Evolutionary conservation across 2,329 filamentous ascomycete species (phyloP).

Genomic region (Penicillium sp.): DNA sequence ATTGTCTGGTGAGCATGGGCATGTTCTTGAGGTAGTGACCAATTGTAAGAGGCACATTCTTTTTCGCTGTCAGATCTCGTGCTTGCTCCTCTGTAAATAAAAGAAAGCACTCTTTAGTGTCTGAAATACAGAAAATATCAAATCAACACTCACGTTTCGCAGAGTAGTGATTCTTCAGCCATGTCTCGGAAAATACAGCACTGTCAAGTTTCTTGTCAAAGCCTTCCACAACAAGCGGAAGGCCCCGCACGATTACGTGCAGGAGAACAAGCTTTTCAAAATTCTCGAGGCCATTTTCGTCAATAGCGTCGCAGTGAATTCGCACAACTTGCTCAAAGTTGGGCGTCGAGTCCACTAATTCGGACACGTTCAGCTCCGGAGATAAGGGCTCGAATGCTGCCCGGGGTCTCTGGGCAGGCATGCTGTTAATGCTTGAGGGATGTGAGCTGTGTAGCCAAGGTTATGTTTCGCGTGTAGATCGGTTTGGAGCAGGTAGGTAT

Average conservation of each 20-base stretch:
- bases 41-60: conserved; percentile 81
- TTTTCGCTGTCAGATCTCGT: conserved; percentile 74
- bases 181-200: conserved; percentile 77
- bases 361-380: conserved; percentile 78
- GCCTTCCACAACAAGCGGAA: conserved; percentile 87
- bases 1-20: conserved; percentile 81
- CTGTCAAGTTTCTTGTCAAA: conserved; percentile 78
- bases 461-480: not conserved
- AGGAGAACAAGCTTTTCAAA: conserved; percentile 86
- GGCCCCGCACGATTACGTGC: conserved; percentile 83
- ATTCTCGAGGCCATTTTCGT: conserved; percentile 73
- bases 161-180: conserved; percentile 79
- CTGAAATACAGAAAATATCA: conserved; percentile 20
- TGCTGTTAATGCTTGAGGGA: conserved; percentile 42
- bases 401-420: conserved; percentile 80
- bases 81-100: conserved; percentile 73
- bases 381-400: conserved; percentile 92
- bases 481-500: too few relatives aligned
- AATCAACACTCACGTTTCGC: conserved; percentile 68
- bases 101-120: not conserved
- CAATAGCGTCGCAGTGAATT: conserved; percentile 78
- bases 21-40: conserved; percentile 91
- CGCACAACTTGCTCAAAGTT: conserved; percentile 89
- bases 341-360: conserved; percentile 74
- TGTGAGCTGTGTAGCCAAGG: not conserved